Evolutionary conservation across 1,284 basidiomycete genomes (phyloP), one percentile per base, ranked within the genome.

Genomic region (Trichosporon ovoides): DNA sequence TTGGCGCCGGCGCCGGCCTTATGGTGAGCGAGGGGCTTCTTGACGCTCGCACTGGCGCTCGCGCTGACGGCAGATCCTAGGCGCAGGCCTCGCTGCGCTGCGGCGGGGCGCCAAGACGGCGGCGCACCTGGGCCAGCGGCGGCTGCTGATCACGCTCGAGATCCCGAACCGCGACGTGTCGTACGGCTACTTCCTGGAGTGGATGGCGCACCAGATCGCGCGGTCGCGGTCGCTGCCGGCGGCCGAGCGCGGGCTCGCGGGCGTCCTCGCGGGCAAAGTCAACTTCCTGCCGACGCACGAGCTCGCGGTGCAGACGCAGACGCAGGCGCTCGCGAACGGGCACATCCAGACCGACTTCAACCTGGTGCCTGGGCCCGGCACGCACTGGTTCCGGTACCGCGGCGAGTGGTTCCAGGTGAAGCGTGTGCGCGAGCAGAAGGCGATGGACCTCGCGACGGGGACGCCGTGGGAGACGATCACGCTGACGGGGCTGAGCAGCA

Each of bases 401-500:
- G 87, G 88, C 4, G 88, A 91, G 20, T 98, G 95, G 96, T 74
- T 76, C 59, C 92, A 97, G 83, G 87, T 94, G 62, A 90, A 89
- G 79, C 84, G 94, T 22, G 93, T 97, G 77, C 85, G 96, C 52
- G 93, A 98, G 76, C 89, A 79, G 24, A 89, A 91, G 68, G 86
- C 95, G 57, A 89, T 95, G 81, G 89, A 95, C 70, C 81, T 95
- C 31, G 88, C 89, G 78, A 89, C 90, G 1, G 94, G 94, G 3
- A 85, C 86, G 6, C 96, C 96, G 53, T 98, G 95, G 93, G 96
- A 99, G 77, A 98, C 95, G 0, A 85, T 98, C 40, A 96, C 89
- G 31, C 81, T 99, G 38, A 98, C 94, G 2, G 89, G 96, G 0
- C 83, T 99, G 37, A 92, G 90, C 10, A 82, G 87, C 31, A 91